Evolutionary conservation across 108 stramenopile genomes (phyloP).

Genomic region (Mediolabrus comicus): DNA sequence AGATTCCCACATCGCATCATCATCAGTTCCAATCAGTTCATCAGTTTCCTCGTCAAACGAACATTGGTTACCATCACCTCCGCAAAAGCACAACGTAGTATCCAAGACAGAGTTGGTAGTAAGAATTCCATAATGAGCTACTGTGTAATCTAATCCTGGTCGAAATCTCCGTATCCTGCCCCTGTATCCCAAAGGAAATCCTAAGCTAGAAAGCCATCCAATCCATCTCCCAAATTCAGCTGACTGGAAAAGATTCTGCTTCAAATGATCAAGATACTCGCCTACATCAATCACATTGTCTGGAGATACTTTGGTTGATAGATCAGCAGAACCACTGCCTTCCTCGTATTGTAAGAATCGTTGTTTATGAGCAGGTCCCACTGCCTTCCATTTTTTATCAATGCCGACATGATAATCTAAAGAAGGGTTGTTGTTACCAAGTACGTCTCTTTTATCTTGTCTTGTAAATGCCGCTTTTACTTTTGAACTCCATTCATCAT

Average conservation of each 20-base stretch:
- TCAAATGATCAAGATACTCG: constrained; percentile 43
- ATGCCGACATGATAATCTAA: constrained; percentile 66
- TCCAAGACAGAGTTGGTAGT: constrained; percentile 76
- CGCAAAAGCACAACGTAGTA: constrained; percentile 82
- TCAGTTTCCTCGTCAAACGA: constrained; percentile 42
- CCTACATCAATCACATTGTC: constrained; percentile 17
- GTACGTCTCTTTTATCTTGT: constrained; percentile 46
- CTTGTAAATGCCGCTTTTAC: constrained; percentile 31
- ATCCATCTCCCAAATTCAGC: constrained; percentile 61
- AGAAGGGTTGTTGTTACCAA: constrained; percentile 56
- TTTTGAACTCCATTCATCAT: constrained; percentile 48
- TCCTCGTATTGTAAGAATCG: constrained; percentile 72
- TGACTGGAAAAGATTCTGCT: constrained; percentile 60
- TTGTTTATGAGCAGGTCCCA: constrained; percentile 94
- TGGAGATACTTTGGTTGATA: constrained; percentile 1
- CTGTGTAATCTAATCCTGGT: constrained; percentile 95
- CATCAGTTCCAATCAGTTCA: constrained; percentile 57
- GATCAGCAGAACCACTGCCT: not conserved
- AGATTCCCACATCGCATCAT: constrained; percentile 79
- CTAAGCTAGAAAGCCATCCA: constrained; percentile 58
- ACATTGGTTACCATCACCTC: constrained; percentile 59
- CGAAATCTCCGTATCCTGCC: constrained; percentile 89
- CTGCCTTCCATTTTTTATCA: constrained; percentile 70
- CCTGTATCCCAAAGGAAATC: constrained; percentile 61
- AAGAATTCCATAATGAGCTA: constrained; percentile 90